Conservation (phyloP, 805 yeast species). For the Wickerhamiella nectarea region DNA sequence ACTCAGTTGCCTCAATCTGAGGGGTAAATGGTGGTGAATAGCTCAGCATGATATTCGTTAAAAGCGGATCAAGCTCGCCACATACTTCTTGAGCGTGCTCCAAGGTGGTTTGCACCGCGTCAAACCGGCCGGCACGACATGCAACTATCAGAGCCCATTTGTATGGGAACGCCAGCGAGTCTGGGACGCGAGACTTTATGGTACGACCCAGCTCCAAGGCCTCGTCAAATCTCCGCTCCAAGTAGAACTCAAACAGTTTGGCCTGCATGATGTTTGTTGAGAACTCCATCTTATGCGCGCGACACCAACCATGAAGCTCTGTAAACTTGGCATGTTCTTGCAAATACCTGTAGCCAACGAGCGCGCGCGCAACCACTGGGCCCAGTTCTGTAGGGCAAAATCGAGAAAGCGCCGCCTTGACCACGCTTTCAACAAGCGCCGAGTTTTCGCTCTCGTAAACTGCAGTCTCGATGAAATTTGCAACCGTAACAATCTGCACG, state of each 20-base stretch:
- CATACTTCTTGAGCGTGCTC: conserved; percentile 9
- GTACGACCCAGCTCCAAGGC: conserved; percentile 10
- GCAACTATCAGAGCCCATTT: conserved; percentile 11
- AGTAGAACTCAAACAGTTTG: neutral
- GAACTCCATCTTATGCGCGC: neutral
- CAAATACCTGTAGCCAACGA: conserved; percentile 14
- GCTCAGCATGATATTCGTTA: conserved; percentile 13
- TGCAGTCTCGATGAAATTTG: conserved; percentile 11
- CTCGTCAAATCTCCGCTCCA: neutral
- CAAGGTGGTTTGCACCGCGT: conserved; percentile 10
- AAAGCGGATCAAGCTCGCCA: conserved; percentile 2
- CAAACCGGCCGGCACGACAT: conserved; percentile 4
- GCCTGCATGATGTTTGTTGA: neutral
- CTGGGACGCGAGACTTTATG: neutral
- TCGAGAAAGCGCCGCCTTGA: conserved; percentile 4
- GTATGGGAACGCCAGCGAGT: conserved; percentile 2
- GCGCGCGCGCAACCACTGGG: conserved; percentile 10
- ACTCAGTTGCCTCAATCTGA: conserved; percentile 9
- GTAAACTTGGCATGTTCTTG: conserved; percentile 8
- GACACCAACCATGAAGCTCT: neutral
- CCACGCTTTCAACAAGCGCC: conserved; percentile 11
- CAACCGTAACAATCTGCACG: conserved; percentile 10
- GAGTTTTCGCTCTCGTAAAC: conserved; percentile 13
- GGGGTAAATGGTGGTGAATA: conserved; percentile 13
- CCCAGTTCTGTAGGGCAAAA: conserved; percentile 3